These are phyloP conservation scores for Beauveria sp. DNA, from an alignment of 2,329 filamentous ascomycete genomes.

Conservation along the genomic window DNA sequence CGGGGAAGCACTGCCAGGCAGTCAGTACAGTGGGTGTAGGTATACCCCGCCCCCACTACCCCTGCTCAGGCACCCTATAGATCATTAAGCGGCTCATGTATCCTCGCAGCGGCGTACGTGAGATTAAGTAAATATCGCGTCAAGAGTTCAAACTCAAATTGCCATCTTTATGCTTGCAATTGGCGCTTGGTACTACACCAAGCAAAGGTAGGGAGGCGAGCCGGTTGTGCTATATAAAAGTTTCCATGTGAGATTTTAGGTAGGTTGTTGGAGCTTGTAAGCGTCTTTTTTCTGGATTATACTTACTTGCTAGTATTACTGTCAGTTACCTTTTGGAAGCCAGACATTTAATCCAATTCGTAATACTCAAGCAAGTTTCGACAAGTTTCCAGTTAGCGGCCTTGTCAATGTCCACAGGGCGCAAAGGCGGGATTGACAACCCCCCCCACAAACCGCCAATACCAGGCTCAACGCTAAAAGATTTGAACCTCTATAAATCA, in stretches of 20 bases:
- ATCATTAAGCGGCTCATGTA: too few species aligned
- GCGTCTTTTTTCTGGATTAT: not conserved
- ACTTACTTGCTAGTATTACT: not conserved
- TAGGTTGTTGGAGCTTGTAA: not conserved
- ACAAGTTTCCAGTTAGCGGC: conserved; percentile 1
- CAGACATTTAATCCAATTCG: not conserved
- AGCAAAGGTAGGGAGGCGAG: not conserved
- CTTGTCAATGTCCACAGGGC: not conserved
- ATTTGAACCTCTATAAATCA: not conserved
- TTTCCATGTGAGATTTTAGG: too few species aligned
- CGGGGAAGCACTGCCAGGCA: too few species aligned
- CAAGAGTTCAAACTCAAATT: too few species aligned
- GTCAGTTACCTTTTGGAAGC: not conserved
- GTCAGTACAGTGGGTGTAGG: too few species aligned
- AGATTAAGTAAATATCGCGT: too few species aligned
- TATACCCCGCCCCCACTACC: too few species aligned
- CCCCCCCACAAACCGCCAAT: conserved; percentile 1
- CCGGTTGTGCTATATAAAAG: too few species aligned
- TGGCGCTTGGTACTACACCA: conserved; percentile 6
- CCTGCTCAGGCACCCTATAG: too few species aligned
- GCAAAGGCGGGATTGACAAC: conserved; percentile 9
- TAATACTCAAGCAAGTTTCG: not conserved
- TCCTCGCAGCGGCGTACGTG: too few species aligned
- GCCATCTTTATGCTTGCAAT: not conserved
- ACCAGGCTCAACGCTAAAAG: not conserved